Evolutionary conservation across 2,329 filamentous ascomycete genomes (phyloP).

Genomic region (Alternaria metachromatica): DNA sequence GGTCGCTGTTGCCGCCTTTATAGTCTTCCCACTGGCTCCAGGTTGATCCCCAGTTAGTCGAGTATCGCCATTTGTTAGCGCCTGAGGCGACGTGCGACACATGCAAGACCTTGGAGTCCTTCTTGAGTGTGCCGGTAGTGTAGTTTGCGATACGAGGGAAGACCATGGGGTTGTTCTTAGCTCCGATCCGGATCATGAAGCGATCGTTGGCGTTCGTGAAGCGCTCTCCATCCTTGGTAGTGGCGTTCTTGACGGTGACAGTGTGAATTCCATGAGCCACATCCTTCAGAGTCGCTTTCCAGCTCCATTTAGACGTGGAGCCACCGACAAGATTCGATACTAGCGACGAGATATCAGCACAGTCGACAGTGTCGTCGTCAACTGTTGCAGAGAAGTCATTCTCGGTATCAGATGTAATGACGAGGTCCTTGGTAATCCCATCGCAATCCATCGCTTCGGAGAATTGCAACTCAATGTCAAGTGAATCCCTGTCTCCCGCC

Average conservation of each 20-base stretch:
- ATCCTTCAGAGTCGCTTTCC: conserved; percentile 59
- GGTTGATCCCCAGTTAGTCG: not conserved
- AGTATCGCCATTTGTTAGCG: not conserved
- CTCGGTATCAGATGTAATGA: not conserved
- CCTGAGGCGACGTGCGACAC: not conserved
- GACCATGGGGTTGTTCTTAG: conserved; percentile 57
- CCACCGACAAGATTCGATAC: not conserved
- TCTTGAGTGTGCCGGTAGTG: not conserved
- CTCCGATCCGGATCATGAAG: conserved; percentile 67
- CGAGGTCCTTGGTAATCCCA: not conserved
- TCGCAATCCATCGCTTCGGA: not conserved
- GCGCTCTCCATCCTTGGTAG: conserved; percentile 50
- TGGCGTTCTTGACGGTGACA: conserved; percentile 63
- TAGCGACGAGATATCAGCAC: not conserved
- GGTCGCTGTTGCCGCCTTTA: not conserved
- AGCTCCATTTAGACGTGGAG: conserved; percentile 41
- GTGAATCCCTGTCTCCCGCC: conserved; percentile 23
- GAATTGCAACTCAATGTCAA: not conserved
- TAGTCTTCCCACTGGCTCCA: not conserved
- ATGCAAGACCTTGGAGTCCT: not conserved
- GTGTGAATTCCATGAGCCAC: conserved; percentile 68
- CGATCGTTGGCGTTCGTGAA: conserved; percentile 63
- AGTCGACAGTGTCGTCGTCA: not conserved
- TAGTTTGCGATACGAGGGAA: not conserved
- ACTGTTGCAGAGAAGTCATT: not conserved